A percentile compares a stretch with the other conserved stretches of the same genome.
Evolutionary conservation across 176 grass and related monocot genomes (phyloP).

Genomic region (Rhynchospora tenuis): DNA sequence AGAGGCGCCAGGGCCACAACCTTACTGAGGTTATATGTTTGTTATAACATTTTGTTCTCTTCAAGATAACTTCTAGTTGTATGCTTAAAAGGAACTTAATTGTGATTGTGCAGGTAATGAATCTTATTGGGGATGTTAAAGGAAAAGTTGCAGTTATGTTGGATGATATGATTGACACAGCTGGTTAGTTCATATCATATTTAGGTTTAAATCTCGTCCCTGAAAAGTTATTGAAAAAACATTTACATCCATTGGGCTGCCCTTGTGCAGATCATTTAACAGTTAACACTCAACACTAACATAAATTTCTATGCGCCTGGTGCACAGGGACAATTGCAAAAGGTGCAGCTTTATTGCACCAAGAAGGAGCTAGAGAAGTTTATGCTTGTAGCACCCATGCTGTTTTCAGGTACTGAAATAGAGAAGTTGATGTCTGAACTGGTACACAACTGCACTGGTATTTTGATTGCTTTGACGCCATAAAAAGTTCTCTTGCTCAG

Average conservation of each 20-base stretch:
- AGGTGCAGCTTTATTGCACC: constrained; percentile 65
- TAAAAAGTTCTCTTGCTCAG: background rate
- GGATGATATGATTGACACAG: constrained; percentile 76
- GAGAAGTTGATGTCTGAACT: background rate
- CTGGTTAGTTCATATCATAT: constrained; percentile 30
- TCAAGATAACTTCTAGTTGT: background rate
- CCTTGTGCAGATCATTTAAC: background rate
- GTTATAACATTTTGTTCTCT: background rate
- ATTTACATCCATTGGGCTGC: background rate
- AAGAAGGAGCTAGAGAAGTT: constrained; percentile 65
- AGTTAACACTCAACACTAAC: too few species aligned
- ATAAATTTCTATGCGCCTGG: background rate
- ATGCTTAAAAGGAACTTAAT: background rate
- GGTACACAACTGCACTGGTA: background rate
- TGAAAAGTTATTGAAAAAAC: background rate
- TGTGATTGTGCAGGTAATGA: constrained; percentile 38
- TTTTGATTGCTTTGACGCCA: background rate
- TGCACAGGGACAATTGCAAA: constrained; percentile 43
- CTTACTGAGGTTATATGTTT: constrained; percentile 38
- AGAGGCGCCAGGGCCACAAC: constrained; percentile 58
- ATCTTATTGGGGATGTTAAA: constrained; percentile 63
- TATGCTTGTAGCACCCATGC: constrained; percentile 87
- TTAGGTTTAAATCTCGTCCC: background rate
- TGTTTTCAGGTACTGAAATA: constrained; percentile 44
- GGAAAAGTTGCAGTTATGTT: constrained; percentile 67